Evolutionary conservation across 2,329 filamentous ascomycete genomes (phyloP).

Genomic region (Scorias spongiosa): DNA sequence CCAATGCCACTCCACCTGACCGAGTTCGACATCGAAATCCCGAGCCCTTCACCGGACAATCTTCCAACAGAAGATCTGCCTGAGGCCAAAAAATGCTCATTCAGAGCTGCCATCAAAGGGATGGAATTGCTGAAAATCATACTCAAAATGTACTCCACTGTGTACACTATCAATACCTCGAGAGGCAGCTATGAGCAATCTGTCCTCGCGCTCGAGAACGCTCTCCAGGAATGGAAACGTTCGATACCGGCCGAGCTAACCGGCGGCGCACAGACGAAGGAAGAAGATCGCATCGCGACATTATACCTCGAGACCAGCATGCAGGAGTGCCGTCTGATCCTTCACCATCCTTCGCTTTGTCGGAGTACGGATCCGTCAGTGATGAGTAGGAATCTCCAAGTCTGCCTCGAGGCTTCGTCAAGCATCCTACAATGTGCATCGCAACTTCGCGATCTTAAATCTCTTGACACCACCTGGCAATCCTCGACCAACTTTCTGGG

Average conservation of each 20-base stretch:
- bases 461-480: conserved; percentile 66
- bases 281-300: conserved; percentile 33
- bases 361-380: conserved; percentile 41
- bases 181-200: conserved; percentile 45
- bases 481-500: conserved; percentile 56
- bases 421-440: conserved; percentile 47
- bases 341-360: conserved; percentile 39
- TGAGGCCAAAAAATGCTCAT: conserved; percentile 44
- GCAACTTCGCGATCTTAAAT: conserved; percentile 47
- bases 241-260: conserved; percentile 47
- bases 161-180: conserved; percentile 56
- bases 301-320: conserved; percentile 35
- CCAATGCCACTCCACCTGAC: conserved; percentile 60
- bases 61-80: conserved; percentile 37
- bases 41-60: conserved; percentile 56
- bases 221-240: conserved; percentile 47
- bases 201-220: conserved; percentile 50
- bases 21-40: conserved; percentile 67
- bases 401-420: conserved; percentile 51
- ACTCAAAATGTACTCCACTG: conserved; percentile 58
- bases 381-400: conserved; percentile 35
- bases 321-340: conserved; percentile 33
- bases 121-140: conserved; percentile 52
- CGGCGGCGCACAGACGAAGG: conserved; percentile 28
- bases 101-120: conserved; percentile 48